Evolutionary conservation across 2,329 filamentous ascomycete genomes (phyloP), one percentile per base, ranked within the genome.

Genomic region (Cryoendolithus antarcticus): DNA sequence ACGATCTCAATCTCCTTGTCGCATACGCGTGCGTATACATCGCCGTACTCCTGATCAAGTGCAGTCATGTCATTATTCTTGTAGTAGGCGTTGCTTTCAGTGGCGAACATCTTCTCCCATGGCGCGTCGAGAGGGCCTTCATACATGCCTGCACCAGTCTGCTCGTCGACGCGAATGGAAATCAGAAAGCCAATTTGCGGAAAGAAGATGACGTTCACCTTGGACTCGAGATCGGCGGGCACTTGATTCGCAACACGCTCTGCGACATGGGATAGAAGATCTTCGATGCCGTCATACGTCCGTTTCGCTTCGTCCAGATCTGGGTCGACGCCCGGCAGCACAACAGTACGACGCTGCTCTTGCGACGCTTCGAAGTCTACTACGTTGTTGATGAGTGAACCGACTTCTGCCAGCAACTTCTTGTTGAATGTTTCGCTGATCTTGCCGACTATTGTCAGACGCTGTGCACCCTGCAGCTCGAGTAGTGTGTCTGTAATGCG

Each of bases 131-230:
- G 55, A 3, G 65, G 56, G 1, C 83, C 83, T 48, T 76, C 70
- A 48, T 80, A 88, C 8, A 73, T 64, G 0, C 74, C 72, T 34
- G 69, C 63, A 0, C 75, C 75, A 2, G 71, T 76, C 1, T 66
- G 57, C 9, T 68, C 62, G 48, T 86, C 74, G 3, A 79, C 59
- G 2, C 72, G 71, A 10, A 93, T 77, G 0, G 81, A 77, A 2
- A 86, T 82, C 30, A 95, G 72, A 55, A 95, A 98, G 0, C 91
- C 91, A 30, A 95, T 74, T 52, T 94, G 86, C 0, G 88, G 89
- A 45, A 93, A 82, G 57, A 91, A 94, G 11, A 91, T 81, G 45
- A 93, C 93, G 39, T 88, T 88, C 28, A 81, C 58, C 9, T 69
- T 64, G 2, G 59, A 53, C 13, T 68, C 62, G 2, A 72, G 59